A percentile compares a stretch with the other conserved stretches of the same genome.
Conservation (phyloP, 169 alveolate genomes). For the Eimeria acervulina region DNA sequence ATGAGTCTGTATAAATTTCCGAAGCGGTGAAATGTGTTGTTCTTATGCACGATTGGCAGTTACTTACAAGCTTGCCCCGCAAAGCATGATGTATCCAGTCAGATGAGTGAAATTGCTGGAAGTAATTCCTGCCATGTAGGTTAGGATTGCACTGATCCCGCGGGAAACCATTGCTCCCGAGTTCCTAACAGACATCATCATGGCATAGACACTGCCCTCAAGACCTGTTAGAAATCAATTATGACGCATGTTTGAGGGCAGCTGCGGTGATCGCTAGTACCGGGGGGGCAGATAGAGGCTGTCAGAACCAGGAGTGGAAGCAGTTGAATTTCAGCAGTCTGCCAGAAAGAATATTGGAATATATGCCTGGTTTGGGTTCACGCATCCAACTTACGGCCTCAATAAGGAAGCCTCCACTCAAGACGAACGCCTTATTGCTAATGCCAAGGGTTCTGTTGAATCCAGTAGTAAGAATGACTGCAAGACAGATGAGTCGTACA, state of each 20-base stretch:
- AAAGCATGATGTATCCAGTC: slow-evolving; percentile 93
- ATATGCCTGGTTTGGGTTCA: background rate
- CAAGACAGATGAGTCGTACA: slow-evolving; percentile 82
- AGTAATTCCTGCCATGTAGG: slow-evolving; percentile 94
- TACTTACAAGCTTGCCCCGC: slow-evolving; percentile 88
- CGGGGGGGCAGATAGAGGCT: slow-evolving; percentile 96
- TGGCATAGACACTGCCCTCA: slow-evolving; percentile 98
- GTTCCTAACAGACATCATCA: slow-evolving; percentile 96
- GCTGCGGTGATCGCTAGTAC: background rate
- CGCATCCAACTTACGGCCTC: slow-evolving; percentile 92
- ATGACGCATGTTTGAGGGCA: background rate
- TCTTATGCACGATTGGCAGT: background rate
- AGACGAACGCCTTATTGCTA: slow-evolving; percentile 94
- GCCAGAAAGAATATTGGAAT: background rate
- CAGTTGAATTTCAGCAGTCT: slow-evolving; percentile 92
- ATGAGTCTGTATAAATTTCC: slow-evolving; percentile 82
- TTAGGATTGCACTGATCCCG: slow-evolving; percentile 95
- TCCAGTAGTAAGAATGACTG: slow-evolving; percentile 94
- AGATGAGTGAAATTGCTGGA: slow-evolving; percentile 93
- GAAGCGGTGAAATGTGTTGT: background rate
- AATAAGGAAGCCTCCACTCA: slow-evolving; percentile 94
- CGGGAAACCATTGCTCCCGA: slow-evolving; percentile 95
- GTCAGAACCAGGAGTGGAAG: slow-evolving; percentile 97
- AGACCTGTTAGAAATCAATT: slow-evolving; percentile 87
- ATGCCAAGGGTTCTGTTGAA: slow-evolving; percentile 92